A percentile compares a stretch with the other conserved stretches of the same genome.
Conservation (phyloP, 2,329 filamentous ascomycete species). For the Beauveria australis region DNA sequence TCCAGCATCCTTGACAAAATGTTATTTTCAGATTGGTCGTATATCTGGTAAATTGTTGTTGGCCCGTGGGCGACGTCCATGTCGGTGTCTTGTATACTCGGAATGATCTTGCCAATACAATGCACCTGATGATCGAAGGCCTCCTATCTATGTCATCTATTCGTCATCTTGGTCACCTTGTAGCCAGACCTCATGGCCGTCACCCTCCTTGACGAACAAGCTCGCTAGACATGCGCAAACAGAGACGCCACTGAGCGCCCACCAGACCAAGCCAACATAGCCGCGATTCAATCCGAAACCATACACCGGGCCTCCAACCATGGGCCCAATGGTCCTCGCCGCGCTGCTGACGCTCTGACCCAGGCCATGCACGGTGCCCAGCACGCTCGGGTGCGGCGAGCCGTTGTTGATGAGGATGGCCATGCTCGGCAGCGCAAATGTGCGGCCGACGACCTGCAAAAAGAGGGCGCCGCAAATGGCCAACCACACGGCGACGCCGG, state of each 20-base stretch:
- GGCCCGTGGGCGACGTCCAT: neutral
- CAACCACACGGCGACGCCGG: slow-evolving; percentile 53
- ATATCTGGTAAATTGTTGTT: neutral
- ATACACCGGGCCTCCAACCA: slow-evolving; percentile 53
- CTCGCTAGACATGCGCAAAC: slow-evolving; percentile 41
- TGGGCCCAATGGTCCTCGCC: slow-evolving; percentile 51
- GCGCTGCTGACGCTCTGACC: slow-evolving; percentile 51
- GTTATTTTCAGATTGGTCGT: neutral
- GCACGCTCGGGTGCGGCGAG: slow-evolving; percentile 38
- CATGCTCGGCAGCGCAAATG: slow-evolving; percentile 46
- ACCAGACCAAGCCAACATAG: slow-evolving; percentile 51
- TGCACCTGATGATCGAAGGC: neutral
- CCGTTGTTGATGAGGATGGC: slow-evolving; percentile 41
- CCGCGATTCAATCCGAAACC: slow-evolving; percentile 49
- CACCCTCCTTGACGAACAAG: slow-evolving; percentile 49
- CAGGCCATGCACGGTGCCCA: slow-evolving; percentile 41
- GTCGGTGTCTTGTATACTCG: neutral
- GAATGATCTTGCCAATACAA: neutral
- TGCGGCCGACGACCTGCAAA: slow-evolving; percentile 58
- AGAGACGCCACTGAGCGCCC: slow-evolving; percentile 44
- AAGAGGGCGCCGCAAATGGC: slow-evolving; percentile 54
- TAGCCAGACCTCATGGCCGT: slow-evolving; percentile 58
- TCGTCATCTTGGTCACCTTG: slow-evolving; percentile 48
- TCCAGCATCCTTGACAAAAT: neutral
- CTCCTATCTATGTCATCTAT: neutral